These are phyloP conservation scores for Debaryomyces udenii DNA, from an alignment of 1,139 yeast genomes.

Conservation along the genomic window DNA sequence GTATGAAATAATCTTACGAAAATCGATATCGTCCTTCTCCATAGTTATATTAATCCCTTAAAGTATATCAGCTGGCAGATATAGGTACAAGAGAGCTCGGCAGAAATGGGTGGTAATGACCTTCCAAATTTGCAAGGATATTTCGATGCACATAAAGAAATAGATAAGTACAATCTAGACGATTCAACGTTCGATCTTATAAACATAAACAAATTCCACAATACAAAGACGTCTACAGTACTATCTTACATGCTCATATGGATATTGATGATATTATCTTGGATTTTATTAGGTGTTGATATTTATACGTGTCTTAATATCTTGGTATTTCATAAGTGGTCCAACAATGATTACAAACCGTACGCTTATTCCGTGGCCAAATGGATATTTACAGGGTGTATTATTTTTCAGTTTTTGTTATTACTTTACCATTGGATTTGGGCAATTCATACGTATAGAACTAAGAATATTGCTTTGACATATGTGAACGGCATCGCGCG, in stretches of 20 bases:
- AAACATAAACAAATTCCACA: constrained; percentile 52
- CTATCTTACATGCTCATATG: constrained; percentile 56
- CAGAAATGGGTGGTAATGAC: constrained; percentile 5
- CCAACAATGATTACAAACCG: constrained; percentile 58
- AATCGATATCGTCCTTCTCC: not conserved
- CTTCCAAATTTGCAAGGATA: constrained; percentile 9
- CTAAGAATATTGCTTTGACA: constrained; percentile 68
- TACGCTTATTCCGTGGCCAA: constrained; percentile 61
- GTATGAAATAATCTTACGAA: not conserved
- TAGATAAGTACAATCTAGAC: constrained; percentile 39
- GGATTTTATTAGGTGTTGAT: constrained; percentile 69
- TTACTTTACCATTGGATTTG: constrained; percentile 59
- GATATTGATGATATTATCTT: constrained; percentile 53
- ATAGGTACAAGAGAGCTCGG: not conserved
- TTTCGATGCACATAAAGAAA: constrained; percentile 24
- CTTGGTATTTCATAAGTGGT: constrained; percentile 78
- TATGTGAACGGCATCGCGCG: constrained; percentile 72
- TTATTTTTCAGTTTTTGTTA: constrained; percentile 68
- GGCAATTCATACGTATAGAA: constrained; percentile 61
- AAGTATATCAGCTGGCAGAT: not conserved
- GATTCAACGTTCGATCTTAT: constrained; percentile 47
- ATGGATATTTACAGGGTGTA: constrained; percentile 86
- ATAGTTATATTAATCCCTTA: not conserved
- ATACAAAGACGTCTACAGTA: constrained; percentile 55
- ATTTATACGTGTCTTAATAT: constrained; percentile 78